These are phyloP conservation scores for Cladophialophora bantiana DNA, from an alignment of 2,329 filamentous ascomycete genomes.

Conservation along the genomic window DNA sequence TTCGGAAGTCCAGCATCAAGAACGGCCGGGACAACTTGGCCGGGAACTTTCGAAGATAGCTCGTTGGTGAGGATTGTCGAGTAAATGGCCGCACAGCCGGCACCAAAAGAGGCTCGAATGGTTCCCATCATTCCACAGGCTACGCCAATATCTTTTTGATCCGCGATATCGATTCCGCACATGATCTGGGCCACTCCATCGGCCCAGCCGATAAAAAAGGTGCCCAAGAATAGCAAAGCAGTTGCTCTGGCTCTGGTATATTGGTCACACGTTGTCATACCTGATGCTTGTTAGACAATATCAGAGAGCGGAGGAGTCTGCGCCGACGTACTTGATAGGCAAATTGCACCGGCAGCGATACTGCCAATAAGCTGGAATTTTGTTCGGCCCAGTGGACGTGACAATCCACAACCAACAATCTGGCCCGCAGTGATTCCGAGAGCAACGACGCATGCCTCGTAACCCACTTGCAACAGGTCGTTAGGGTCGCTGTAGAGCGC, in stretches of 20 bases:
- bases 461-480: too few species aligned
- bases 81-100: neutral
- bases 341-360: too few species aligned
- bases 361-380: too few species aligned
- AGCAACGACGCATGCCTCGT: too few species aligned
- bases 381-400: too few species aligned
- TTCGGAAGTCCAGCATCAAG: neutral
- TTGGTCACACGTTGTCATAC: neutral
- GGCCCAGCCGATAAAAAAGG: conserved; percentile 8
- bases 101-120: neutral
- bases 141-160: conserved; percentile 6
- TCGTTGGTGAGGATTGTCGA: neutral
- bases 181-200: neutral
- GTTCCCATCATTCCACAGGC: neutral
- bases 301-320: too few species aligned
- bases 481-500: too few species aligned
- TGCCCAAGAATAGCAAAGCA: neutral
- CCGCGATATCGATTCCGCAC: neutral
- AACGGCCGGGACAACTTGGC: neutral
- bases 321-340: too few species aligned
- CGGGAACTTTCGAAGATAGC: neutral
- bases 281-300: neutral
- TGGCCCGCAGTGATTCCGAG: too few species aligned
- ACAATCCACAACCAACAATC: too few species aligned
- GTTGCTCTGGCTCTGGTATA: neutral